A percentile compares a stretch with the other conserved stretches of the same genome.
These are phyloP conservation scores for Raffaelea ambrosiae DNA, from an alignment of 2,329 filamentous ascomycete genomes.

Conservation along the genomic window DNA sequence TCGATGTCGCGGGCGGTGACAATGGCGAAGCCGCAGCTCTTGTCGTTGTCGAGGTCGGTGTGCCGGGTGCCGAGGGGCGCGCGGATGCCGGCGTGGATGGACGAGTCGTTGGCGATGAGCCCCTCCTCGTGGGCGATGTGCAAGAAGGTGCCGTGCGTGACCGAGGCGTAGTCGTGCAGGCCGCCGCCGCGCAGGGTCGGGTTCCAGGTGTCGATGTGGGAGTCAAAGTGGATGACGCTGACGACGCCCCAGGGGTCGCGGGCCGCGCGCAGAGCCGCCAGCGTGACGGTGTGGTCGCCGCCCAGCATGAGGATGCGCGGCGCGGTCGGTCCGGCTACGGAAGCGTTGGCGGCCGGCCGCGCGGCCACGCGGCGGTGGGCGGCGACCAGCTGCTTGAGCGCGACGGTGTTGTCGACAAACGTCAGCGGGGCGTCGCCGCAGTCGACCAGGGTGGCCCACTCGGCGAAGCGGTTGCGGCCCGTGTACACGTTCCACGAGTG, in stretches of 20 bases:
- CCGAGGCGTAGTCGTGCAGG: slow-evolving; percentile 51
- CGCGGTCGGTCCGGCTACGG: slow-evolving; percentile 27
- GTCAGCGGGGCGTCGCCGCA: slow-evolving; percentile 73
- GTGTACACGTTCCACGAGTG: slow-evolving; percentile 18
- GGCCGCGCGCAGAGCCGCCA: slow-evolving; percentile 54
- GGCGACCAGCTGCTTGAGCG: slow-evolving; percentile 65
- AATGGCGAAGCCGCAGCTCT: slow-evolving; percentile 52
- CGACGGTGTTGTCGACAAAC: slow-evolving; percentile 67
- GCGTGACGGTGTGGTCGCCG: slow-evolving; percentile 31
- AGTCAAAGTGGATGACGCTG: slow-evolving; percentile 55
- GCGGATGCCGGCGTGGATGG: slow-evolving; percentile 54
- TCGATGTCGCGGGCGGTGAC: too few relatives aligned
- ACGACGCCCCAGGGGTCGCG: slow-evolving; percentile 45
- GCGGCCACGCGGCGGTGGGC: slow-evolving; percentile 37
- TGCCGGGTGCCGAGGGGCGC: slow-evolving; percentile 40
- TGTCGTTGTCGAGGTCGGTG: slow-evolving; percentile 46
- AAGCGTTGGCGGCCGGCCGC: slow-evolving; percentile 30
- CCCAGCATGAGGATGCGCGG: slow-evolving; percentile 44
- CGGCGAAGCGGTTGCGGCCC: slow-evolving; percentile 54
- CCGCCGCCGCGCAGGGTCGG: slow-evolving; percentile 50
- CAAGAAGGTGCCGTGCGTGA: slow-evolving; percentile 55
- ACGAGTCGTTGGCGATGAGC: slow-evolving; percentile 43
- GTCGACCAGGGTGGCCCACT: slow-evolving; percentile 65
- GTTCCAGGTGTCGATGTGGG: slow-evolving; percentile 58
- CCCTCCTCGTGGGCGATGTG: slow-evolving; percentile 56